Conservation (phyloP, 2,329 filamentous ascomycete species). For the Trematosphaeria pertusa region DNA sequence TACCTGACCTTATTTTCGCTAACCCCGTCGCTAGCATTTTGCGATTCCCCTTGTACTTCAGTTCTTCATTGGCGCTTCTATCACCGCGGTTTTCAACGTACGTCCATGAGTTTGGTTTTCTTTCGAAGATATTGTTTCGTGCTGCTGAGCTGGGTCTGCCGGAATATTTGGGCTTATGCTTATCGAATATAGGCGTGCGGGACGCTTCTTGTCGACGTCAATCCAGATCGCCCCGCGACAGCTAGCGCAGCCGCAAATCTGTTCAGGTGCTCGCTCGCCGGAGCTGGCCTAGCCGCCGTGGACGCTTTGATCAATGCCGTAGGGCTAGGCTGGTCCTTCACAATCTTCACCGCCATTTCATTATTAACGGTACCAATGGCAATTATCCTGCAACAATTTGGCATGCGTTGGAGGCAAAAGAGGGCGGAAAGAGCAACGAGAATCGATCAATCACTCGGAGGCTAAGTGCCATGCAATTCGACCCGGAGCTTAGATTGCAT, state of each 20-base stretch:
- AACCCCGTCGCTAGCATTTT: neutral
- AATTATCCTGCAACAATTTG: neutral
- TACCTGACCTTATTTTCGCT: neutral
- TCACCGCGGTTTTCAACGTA: neutral
- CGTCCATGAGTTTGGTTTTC: too few relatives aligned
- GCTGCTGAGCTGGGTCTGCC: too few relatives aligned
- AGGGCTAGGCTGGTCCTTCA: neutral
- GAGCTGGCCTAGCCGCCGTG: neutral
- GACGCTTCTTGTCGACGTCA: constrained; percentile 47
- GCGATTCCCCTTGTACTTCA: neutral
- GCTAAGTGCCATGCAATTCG: too few relatives aligned
- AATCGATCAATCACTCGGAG: neutral
- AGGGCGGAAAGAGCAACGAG: neutral
- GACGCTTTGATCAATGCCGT: neutral
- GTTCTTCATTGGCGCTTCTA: neutral
- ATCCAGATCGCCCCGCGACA: constrained; percentile 41
- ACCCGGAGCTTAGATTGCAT: neutral
- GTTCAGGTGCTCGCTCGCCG: neutral
- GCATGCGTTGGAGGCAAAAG: neutral
- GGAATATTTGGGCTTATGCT: too few relatives aligned
- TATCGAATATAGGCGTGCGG: neutral
- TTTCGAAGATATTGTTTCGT: too few relatives aligned
- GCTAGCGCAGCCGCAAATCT: constrained; percentile 42
- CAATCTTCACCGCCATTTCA: neutral
- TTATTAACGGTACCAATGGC: neutral